Evolutionary conservation across 768 basidiomycete species (phyloP).

Genomic region (Ramaria rubella): DNA sequence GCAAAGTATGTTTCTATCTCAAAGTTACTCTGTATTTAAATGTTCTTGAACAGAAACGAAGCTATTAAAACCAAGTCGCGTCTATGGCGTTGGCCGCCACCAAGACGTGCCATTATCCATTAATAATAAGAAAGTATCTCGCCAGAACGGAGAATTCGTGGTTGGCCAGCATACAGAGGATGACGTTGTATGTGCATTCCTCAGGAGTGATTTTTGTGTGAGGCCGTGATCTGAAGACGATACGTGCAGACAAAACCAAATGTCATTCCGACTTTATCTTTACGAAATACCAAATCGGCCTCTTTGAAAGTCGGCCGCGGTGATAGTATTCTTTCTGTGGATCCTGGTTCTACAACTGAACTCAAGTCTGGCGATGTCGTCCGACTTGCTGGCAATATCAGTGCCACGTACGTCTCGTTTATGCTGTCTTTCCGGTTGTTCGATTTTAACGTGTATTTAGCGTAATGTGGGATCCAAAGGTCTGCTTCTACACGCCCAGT

Average conservation of each 20-base stretch:
- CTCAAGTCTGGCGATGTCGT: slow-evolving; percentile 52
- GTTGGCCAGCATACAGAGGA: slow-evolving; percentile 47
- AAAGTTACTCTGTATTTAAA: not conserved
- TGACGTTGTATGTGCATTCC: slow-evolving; percentile 43
- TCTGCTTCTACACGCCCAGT: slow-evolving; percentile 39
- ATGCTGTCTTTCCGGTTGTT: not conserved
- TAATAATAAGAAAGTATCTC: slow-evolving; percentile 58
- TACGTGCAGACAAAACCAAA: slow-evolving; percentile 41
- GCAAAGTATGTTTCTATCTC: slow-evolving; percentile 31
- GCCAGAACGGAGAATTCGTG: slow-evolving; percentile 49
- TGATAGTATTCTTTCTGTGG: slow-evolving; percentile 27
- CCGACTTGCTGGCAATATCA: slow-evolving; percentile 36
- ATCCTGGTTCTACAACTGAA: slow-evolving; percentile 32
- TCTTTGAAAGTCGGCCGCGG: slow-evolving; percentile 37
- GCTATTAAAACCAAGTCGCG: slow-evolving; percentile 53
- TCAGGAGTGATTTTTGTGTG: not conserved
- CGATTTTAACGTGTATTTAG: slow-evolving; percentile 25
- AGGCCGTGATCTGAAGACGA: not conserved
- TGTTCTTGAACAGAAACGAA: slow-evolving; percentile 37
- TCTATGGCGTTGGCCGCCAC: slow-evolving; percentile 47
- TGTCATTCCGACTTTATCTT: slow-evolving; percentile 41
- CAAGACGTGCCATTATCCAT: slow-evolving; percentile 45
- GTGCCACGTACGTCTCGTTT: slow-evolving; percentile 38
- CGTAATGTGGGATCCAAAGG: slow-evolving; percentile 44
- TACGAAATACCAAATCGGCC: slow-evolving; percentile 45